These are phyloP conservation scores for Debaryomyces hansenii DNA, from an alignment of 805 yeast genomes.

Conservation along the genomic window DNA sequence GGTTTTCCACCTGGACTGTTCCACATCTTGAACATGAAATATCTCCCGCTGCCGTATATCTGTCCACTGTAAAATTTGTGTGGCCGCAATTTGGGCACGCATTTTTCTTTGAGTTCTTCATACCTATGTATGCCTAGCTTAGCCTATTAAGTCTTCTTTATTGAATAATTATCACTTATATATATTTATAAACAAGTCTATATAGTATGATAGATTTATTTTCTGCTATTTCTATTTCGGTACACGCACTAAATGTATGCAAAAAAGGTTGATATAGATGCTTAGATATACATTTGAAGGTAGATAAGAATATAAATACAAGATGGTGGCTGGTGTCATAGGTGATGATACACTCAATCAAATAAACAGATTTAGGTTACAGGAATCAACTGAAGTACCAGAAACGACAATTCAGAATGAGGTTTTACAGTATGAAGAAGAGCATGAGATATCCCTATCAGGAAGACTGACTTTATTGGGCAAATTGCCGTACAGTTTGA, in stretches of 20 bases:
- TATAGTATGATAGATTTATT: too few species aligned
- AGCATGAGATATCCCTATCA: background rate
- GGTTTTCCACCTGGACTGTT: conserved; percentile 83
- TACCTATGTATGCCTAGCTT: background rate
- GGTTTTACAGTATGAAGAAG: background rate
- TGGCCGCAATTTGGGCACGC: conserved; percentile 27
- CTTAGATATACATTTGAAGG: too few species aligned
- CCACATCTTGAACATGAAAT: conserved; percentile 84
- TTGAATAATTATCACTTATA: too few species aligned
- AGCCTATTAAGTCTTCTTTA: too few species aligned
- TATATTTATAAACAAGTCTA: too few species aligned
- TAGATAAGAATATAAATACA: too few species aligned
- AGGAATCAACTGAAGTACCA: background rate
- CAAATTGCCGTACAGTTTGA: conserved; percentile 17
- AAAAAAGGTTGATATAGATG: too few species aligned
- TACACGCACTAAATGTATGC: too few species aligned
- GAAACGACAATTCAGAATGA: background rate
- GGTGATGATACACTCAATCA: background rate
- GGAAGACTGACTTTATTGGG: conserved; percentile 4
- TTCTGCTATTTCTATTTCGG: too few species aligned
- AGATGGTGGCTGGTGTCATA: too few species aligned
- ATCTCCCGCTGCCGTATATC: conserved; percentile 56
- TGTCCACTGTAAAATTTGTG: conserved; percentile 20
- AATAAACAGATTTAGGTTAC: background rate
- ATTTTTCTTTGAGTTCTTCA: conserved; percentile 4